Conservation (phyloP, 2,329 filamentous ascomycete species). For the Cladosporium phlei region DNA sequence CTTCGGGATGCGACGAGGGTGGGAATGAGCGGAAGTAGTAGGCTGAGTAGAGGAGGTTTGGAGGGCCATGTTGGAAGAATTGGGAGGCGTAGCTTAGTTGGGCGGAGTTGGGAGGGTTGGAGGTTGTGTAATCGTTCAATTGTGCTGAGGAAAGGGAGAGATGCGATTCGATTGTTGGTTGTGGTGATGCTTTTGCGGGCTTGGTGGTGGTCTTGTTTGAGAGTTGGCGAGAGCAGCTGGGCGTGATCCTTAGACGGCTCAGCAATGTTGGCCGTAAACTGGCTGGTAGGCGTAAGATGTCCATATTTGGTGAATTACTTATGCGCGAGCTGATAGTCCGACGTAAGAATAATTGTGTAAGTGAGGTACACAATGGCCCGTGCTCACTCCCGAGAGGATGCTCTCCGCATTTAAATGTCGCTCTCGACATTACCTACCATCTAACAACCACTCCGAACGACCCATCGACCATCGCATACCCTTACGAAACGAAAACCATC, state of each 20-base stretch:
- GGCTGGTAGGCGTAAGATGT: slow-evolving; percentile 25
- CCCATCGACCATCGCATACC: neutral
- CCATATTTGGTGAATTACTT: slow-evolving; percentile 21
- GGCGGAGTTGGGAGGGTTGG: slow-evolving; percentile 28
- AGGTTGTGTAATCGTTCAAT: slow-evolving; percentile 31
- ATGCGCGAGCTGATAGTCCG: no score
- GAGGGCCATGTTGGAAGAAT: slow-evolving; percentile 46
- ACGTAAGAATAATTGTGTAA: no score
- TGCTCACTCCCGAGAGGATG: slow-evolving; percentile 7
- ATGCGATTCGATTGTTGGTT: slow-evolving; percentile 14
- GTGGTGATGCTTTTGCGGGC: neutral
- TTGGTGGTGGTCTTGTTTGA: slow-evolving; percentile 5
- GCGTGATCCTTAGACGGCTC: neutral
- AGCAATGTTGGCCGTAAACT: slow-evolving; percentile 3
- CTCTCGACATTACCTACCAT: neutral
- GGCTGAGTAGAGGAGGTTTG: slow-evolving; percentile 56
- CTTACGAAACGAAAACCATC: neutral
- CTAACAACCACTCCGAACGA: no score
- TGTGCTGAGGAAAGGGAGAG: slow-evolving; percentile 27
- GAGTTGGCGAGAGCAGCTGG: neutral
- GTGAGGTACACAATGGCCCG: slow-evolving; percentile 9
- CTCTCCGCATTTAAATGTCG: slow-evolving; percentile 5
- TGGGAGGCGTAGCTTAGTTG: slow-evolving; percentile 38
- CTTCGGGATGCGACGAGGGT: slow-evolving; percentile 51
- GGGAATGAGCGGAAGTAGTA: slow-evolving; percentile 58